Conservation (phyloP, 257 asterid genomes). For the Handroanthus guayacan region DNA sequence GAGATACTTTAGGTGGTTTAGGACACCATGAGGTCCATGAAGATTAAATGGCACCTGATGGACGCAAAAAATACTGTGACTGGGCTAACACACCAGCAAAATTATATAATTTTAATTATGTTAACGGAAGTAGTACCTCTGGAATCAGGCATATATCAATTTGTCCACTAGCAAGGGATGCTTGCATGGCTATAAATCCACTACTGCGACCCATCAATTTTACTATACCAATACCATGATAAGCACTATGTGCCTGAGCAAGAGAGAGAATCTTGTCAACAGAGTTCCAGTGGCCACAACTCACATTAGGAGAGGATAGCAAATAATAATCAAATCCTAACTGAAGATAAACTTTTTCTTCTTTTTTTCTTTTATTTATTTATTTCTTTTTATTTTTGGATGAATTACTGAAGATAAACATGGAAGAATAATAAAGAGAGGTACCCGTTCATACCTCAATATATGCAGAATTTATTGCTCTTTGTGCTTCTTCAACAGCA, state of each 20-base stretch:
- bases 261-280: conserved; percentile 31
- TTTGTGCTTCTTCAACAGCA: conserved; percentile 99
- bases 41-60: conserved; percentile 79
- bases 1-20: conserved; percentile 80
- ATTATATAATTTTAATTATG: background rate
- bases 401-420: conserved; percentile 8
- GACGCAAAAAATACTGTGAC: conserved; percentile 31
- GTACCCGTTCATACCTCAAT: conserved; percentile 67
- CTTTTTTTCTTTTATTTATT: too few species aligned
- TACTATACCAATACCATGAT: conserved; percentile 91
- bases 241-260: conserved; percentile 95
- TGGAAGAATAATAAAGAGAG: conserved; percentile 19
- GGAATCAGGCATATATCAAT: conserved; percentile 95
- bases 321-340: conserved; percentile 19
- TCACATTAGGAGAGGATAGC: background rate
- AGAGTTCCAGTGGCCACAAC: conserved; percentile 19
- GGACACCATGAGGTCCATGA: conserved; percentile 93
- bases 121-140: conserved; percentile 58
- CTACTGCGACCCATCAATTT: conserved; percentile 98
- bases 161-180: conserved; percentile 98
- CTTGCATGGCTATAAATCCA: conserved; percentile 98
- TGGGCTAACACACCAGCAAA: background rate
- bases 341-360: conserved; percentile 6
- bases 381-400: too few species aligned
- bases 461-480: conserved; percentile 93